These are phyloP conservation scores for Aquilaria malaccensis DNA, from an alignment of 345 rosid species.

Conservation along the genomic window DNA sequence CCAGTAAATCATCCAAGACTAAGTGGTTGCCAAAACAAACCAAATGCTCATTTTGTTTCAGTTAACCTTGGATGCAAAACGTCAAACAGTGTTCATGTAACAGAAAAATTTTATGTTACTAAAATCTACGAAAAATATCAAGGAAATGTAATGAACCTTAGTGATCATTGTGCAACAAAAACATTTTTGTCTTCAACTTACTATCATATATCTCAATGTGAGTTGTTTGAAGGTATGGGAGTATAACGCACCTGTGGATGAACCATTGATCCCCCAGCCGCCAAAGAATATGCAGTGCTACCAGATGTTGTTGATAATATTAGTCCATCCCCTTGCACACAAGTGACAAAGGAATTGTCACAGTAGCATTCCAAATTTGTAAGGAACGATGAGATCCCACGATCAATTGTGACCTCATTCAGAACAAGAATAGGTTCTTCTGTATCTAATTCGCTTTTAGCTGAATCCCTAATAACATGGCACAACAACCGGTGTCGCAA, in stretches of 20 bases:
- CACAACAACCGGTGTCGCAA: constrained; percentile 85
- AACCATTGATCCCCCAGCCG: constrained; percentile 99
- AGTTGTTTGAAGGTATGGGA: too few relatives aligned
- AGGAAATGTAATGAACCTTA: too few relatives aligned
- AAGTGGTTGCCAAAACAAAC: too few relatives aligned
- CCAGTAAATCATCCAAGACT: too few relatives aligned
- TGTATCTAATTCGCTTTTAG: constrained; percentile 60
- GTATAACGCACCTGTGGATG: constrained; percentile 82
- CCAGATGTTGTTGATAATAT: constrained; percentile 97
- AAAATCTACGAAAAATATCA: too few relatives aligned
- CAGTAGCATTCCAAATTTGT: constrained; percentile 97
- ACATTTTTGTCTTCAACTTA: too few relatives aligned
- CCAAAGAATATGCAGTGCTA: constrained; percentile 97
- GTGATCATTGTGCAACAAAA: too few relatives aligned
- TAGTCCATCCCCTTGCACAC: constrained; percentile 97
- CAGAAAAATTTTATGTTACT: too few relatives aligned
- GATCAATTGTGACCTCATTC: constrained; percentile 98
- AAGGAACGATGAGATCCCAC: constrained; percentile 89
- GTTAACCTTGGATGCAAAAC: too few relatives aligned
- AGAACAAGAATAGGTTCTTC: constrained; percentile 78
- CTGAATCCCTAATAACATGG: constrained; percentile 72
- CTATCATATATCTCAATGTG: too few relatives aligned
- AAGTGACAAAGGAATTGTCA: constrained; percentile 89
- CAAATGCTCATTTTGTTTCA: too few relatives aligned
- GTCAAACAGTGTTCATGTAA: too few relatives aligned